phyloP scores from a whole-genome alignment of 225 moss, liverwort and hornwort species.

The Bryoerythrophyllum caledonicum region DNA sequence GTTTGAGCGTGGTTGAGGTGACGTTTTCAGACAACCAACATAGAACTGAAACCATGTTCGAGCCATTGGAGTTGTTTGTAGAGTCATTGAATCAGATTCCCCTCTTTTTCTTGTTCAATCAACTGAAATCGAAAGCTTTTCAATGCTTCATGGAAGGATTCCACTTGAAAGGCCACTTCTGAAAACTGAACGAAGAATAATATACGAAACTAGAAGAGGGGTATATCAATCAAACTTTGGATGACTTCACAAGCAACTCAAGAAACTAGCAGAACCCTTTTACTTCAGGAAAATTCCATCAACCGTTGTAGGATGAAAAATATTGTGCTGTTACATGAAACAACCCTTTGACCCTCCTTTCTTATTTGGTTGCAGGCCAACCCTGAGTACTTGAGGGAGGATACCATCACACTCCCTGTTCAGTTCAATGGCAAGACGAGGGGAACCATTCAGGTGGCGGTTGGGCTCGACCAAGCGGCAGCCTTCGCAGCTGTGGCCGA shows the following conservation, averaged over 20 bases:
- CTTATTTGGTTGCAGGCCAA: constrained; percentile 46
- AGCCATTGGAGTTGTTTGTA: not conserved
- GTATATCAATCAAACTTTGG: no score
- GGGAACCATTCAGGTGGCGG: constrained; percentile 78
- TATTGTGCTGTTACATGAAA: not conserved
- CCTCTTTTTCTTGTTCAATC: no score
- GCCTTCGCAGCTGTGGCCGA: constrained; percentile 64
- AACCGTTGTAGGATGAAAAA: not conserved
- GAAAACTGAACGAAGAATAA: no score
- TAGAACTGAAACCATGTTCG: not conserved
- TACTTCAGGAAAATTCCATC: not conserved
- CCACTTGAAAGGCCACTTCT: no score
- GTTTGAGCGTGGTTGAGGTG: not conserved
- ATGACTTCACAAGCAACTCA: not conserved
- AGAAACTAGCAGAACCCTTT: not conserved
- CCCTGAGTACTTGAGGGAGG: constrained; percentile 76
- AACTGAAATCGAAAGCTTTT: no score
- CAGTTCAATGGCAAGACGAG: constrained; percentile 89
- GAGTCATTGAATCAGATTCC: no score
- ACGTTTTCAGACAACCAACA: not conserved
- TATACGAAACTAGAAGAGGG: no score
- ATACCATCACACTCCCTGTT: constrained; percentile 71
- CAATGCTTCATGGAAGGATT: no score
- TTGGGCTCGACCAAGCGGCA: constrained; percentile 64
- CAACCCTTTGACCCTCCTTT: not conserved